Conservation (phyloP, 352 stramenopile species). For the Pythium insidiosum region DNA sequence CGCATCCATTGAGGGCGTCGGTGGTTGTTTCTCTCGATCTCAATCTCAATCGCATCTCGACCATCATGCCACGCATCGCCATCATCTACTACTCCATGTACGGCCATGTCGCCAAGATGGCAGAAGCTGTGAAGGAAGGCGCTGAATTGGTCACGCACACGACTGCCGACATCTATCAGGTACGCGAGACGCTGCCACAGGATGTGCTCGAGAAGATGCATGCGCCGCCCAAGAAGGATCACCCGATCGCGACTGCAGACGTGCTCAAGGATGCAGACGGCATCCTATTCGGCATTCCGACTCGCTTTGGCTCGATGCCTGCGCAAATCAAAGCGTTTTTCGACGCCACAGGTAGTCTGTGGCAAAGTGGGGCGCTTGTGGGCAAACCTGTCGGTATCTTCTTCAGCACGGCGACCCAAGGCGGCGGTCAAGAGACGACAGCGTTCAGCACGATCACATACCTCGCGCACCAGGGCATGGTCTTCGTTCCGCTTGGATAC, state of each 20-base stretch:
- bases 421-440: constrained; percentile 66
- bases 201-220: too few relatives aligned
- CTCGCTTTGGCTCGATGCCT: constrained; percentile 46
- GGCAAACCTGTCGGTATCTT: constrained; percentile 65
- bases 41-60: too few relatives aligned
- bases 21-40: too few relatives aligned
- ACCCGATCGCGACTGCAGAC: constrained; percentile 30
- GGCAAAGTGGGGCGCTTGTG: constrained; percentile 36
- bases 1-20: too few relatives aligned
- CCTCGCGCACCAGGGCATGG: constrained; percentile 45
- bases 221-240: too few relatives aligned
- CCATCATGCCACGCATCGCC: too few relatives aligned
- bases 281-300: constrained; percentile 68
- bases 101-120: constrained; percentile 54
- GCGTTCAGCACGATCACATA: constrained; percentile 54
- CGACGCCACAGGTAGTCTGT: constrained; percentile 57
- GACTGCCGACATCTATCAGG: constrained; percentile 35
- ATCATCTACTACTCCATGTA: too few relatives aligned
- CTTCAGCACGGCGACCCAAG: constrained; percentile 40
- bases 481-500: too few relatives aligned
- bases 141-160: constrained; percentile 34
- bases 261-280: constrained; percentile 51
- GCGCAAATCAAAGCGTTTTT: constrained; percentile 72
- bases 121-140: constrained; percentile 35
- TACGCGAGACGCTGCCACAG: too few relatives aligned